Evolutionary conservation across 2,329 filamentous ascomycete genomes (phyloP).

Genomic region (Penicillium rolfsii): DNA sequence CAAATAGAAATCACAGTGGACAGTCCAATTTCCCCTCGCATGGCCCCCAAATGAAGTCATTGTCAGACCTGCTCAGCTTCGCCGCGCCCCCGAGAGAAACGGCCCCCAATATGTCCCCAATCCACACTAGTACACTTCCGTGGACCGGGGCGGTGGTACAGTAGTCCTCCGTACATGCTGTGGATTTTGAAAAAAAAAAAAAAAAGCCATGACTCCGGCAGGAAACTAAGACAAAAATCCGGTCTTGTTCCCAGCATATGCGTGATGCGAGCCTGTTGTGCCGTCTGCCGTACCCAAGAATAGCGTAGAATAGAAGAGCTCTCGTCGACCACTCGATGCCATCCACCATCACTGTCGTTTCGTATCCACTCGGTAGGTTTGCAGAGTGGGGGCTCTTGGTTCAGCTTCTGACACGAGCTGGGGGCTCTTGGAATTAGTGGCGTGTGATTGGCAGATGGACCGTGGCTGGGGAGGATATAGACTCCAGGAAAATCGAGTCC

Average conservation of each 20-base stretch:
- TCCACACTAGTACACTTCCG: not conserved
- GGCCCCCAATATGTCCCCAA: constrained; percentile 13
- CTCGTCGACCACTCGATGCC: not conserved
- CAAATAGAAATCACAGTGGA: constrained; percentile 19
- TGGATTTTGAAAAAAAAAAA: too few relatives aligned
- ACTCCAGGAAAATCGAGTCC: not conserved
- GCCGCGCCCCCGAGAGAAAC: not conserved
- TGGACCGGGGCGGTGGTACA: not conserved
- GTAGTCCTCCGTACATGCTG: too few relatives aligned
- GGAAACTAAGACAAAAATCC: constrained; percentile 5
- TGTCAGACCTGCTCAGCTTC: constrained; percentile 16
- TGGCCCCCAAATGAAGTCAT: constrained; percentile 21
- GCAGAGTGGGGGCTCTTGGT: constrained; percentile 6
- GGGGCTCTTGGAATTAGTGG: not conserved
- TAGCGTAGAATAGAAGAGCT: not conserved
- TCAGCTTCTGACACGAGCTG: constrained; percentile 24
- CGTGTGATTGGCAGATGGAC: constrained; percentile 2
- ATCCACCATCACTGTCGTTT: not conserved
- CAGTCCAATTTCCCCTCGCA: constrained; percentile 8
- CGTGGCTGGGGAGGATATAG: constrained; percentile 9
- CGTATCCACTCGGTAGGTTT: not conserved
- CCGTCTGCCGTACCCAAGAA: constrained; percentile 16
- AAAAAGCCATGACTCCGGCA: not conserved
- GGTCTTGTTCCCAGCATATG: constrained; percentile 6
- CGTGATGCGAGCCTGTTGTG: constrained; percentile 6